These are phyloP conservation scores for Ceratocystis eucalypticola DNA, from an alignment of 2,329 filamentous ascomycete species.

Conservation along the genomic window DNA sequence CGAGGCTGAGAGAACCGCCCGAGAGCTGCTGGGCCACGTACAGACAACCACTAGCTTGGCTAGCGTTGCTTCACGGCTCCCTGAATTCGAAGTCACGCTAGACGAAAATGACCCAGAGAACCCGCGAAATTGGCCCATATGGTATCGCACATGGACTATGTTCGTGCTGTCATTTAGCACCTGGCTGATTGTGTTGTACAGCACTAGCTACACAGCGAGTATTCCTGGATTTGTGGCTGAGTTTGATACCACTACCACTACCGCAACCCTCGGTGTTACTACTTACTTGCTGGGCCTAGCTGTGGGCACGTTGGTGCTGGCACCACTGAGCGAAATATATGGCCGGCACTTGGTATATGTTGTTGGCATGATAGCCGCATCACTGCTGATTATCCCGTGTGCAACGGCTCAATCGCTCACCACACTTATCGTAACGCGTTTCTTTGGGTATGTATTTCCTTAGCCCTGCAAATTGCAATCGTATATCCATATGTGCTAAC, in stretches of 20 bases:
- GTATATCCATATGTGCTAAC: conserved; percentile 16
- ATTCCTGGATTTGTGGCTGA: conserved; percentile 55
- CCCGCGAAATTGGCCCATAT: conserved; percentile 53
- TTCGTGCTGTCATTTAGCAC: conserved; percentile 35
- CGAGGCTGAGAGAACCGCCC: conserved; percentile 29
- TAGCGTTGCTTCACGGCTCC: conserved; percentile 33
- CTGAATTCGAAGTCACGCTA: conserved; percentile 62
- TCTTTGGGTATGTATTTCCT: conserved; percentile 46
- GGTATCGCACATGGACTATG: conserved; percentile 32
- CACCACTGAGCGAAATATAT: conserved; percentile 59
- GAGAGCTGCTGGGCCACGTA: conserved; percentile 34
- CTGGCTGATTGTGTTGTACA: conserved; percentile 53
- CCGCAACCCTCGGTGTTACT: conserved; percentile 64
- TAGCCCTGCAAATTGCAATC: too few species aligned
- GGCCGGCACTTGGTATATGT: conserved; percentile 58
- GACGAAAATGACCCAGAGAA: conserved; percentile 48
- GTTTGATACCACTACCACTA: conserved; percentile 45
- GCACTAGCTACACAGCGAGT: conserved; percentile 64
- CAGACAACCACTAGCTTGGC: conserved; percentile 32
- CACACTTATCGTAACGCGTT: conserved; percentile 57
- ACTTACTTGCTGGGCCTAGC: conserved; percentile 67
- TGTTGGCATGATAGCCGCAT: conserved; percentile 49
- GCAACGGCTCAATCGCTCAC: conserved; percentile 54
- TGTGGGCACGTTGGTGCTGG: conserved; percentile 55
- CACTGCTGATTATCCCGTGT: conserved; percentile 56